Evolutionary conservation across 495 filamentous ascomycete species (phyloP), one percentile per base, ranked within the genome.

Genomic region (Podospora australis): DNA sequence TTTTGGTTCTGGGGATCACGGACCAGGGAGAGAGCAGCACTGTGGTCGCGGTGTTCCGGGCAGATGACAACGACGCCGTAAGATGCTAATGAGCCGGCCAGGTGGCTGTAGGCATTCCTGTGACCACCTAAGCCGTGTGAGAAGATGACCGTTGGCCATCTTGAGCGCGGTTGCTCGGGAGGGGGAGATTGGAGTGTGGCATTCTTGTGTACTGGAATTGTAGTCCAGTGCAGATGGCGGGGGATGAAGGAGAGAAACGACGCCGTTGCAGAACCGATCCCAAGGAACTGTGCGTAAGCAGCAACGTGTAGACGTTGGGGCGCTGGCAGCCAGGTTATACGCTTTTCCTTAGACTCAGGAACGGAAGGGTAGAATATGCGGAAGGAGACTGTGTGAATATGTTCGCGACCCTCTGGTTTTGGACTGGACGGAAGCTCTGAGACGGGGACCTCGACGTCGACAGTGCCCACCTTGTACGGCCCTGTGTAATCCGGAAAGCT

Each of bases 101-200:
- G 51, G 56, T 88, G 77, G 28, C 82, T 87, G 66, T 90, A 91
- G 19, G 86, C 72, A 41, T 88, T 87, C 25, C 83, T 69, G 32
- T 75, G 80, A 14, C 87, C 87, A 3, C 83, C 87, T 2, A 90
- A 71, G 3, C 87, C 87, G 58, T 91, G 87, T 8, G 85, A 88
- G 65, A 91, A 90, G 25, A 91, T 70, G 68, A 85, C 78, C 0
- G 86, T 84, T 1, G 87, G 87, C 80, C 86, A 88, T 69, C 78
- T 67, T 17, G 62, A 54, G 41, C 66, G 50, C 4, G 64, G 49
- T 36, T 52, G 58, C 21, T 65, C 55, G 16, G 54, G 20, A 5
- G 60, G 57, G 20, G 64, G 63, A n/a, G 38, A 13, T 2, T 63
- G 43, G 2, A 72, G 42, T 1, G 58, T 48, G 48, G 72, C 65